These are phyloP conservation scores for Exophiala aquamarina DNA, from an alignment of 2,329 filamentous ascomycete genomes.

Conservation along the genomic window DNA sequence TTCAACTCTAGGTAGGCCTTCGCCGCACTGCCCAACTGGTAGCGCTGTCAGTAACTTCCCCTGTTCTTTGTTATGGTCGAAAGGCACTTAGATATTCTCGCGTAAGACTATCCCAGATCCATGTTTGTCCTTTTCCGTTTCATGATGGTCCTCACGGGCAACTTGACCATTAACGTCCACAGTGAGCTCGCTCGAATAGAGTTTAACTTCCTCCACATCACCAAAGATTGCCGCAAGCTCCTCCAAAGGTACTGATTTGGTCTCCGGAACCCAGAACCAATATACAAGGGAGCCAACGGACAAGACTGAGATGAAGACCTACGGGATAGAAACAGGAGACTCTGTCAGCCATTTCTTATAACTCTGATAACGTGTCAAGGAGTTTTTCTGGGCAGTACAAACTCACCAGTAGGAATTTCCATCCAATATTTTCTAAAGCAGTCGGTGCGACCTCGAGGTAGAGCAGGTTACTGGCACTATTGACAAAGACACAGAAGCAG, in stretches of 20 bases:
- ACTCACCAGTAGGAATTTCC: constrained; percentile 33
- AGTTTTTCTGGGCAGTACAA: not conserved
- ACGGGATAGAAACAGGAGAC: not conserved
- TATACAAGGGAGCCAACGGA: not conserved
- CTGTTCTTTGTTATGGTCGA: too few species aligned
- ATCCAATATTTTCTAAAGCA: constrained; percentile 34
- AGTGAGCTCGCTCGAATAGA: not conserved
- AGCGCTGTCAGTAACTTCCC: too few species aligned
- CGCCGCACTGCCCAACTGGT: too few species aligned
- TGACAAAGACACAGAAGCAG: constrained; percentile 4
- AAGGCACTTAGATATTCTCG: too few species aligned
- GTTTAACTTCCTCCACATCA: constrained; percentile 3
- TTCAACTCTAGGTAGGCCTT: too few species aligned
- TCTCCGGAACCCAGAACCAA: constrained; percentile 29
- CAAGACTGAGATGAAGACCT: constrained; percentile 16
- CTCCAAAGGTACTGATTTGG: constrained; percentile 32
- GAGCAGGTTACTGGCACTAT: constrained; percentile 8
- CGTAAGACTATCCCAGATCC: too few species aligned
- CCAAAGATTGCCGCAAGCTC: constrained; percentile 31
- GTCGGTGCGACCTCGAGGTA: constrained; percentile 19
- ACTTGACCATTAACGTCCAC: not conserved
- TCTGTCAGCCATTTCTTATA: not conserved
- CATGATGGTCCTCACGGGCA: too few species aligned
- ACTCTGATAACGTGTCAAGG: not conserved
- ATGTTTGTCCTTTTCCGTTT: too few species aligned